A percentile compares a stretch with the other conserved stretches of the same genome.
phyloP scores from a whole-genome alignment of 1,284 basidiomycete genomes.

The Leucoagaricus sp. region DNA sequence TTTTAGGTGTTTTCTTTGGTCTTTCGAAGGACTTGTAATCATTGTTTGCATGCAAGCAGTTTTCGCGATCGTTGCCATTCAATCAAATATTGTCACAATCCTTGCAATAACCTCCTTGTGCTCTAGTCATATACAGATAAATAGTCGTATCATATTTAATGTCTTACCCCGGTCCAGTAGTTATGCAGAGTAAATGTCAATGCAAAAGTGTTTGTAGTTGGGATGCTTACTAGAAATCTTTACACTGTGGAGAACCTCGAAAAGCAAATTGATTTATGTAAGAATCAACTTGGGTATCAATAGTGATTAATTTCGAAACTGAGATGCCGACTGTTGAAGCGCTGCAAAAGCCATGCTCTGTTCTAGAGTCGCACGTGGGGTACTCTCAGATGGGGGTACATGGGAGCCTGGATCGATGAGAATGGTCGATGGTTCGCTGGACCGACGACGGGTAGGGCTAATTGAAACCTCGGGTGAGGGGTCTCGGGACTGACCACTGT shows the following conservation, averaged over 20 bases:
- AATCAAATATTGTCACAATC: conserved; percentile 19
- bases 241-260: not conserved
- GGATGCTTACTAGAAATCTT: conserved; percentile 15
- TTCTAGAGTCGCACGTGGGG: conserved; percentile 62
- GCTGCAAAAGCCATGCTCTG: conserved; percentile 82
- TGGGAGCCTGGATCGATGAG: conserved; percentile 54
- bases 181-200: conserved; percentile 14
- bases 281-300: not conserved
- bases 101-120: conserved; percentile 21
- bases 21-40: conserved; percentile 15
- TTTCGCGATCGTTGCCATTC: conserved; percentile 16
- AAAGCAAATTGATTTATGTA: not conserved
- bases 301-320: conserved; percentile 16
- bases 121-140: conserved; percentile 30
- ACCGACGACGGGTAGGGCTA: conserved; percentile 28
- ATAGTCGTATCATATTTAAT: conserved; percentile 37
- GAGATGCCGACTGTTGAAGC: conserved; percentile 42
- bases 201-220: conserved; percentile 17
- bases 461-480: conserved; percentile 41
- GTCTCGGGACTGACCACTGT: conserved; percentile 49
- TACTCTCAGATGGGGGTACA: conserved; percentile 28
- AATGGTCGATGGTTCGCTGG: conserved; percentile 49
- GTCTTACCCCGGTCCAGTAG: conserved; percentile 20
- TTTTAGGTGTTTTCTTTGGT: conserved; percentile 13
- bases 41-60: conserved; percentile 17